Base-by-base conservation (phyloP, 306 rosid genomes). In the Rubus parviflorus region DNA sequence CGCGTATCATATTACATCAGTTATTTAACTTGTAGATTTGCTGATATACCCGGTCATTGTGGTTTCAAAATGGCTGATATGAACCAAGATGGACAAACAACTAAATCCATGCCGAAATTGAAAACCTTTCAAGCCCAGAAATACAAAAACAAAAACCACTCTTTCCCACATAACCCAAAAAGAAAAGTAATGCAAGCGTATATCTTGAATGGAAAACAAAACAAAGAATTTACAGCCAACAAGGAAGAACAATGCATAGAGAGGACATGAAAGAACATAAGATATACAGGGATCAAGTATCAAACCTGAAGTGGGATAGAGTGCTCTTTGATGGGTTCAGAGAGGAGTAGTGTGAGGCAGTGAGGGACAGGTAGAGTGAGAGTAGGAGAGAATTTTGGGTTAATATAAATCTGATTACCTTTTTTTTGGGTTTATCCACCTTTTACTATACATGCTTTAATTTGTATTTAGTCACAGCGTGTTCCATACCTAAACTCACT, bases 101-200 rank as follows among this genome's bases (percentile, higher is more conserved):
- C 16, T 7, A 76, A 68, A n/a, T 54, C 49, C 9, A 77, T 40
- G 70, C 19, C 68, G n/a, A 75, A 71, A 81, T 79, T 74, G 30
- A 60, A 20, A 56, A 54, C 19, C n/a, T 9, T 20, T 72, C 13
- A 17, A 77, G 74, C 49, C 72, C 69, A 38, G 43, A 38, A 37
- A 30, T 35, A 30, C n/a, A 13, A 23, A 1, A 74, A n/a, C 74
- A 82, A 46, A 38, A 56, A 53, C 3, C 48, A 76, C 43, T 43
- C 68, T 69, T 70, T 61, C 19, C 35, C 51, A 68, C 19, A 77
- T 14, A 77, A 16, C 22, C 60, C 48, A 42, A 37, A 53, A 45
- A 51, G 35, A 70, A 45, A 57, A 13, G 58, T 61, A 58, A 77
- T 58, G 37, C 76, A 58, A 17, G 75, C 75, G 45, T 23, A 58